Evolutionary conservation across 2,329 filamentous ascomycete genomes (phyloP), one percentile per base, ranked within the genome.

Genomic region (Pyricularia grisea): DNA sequence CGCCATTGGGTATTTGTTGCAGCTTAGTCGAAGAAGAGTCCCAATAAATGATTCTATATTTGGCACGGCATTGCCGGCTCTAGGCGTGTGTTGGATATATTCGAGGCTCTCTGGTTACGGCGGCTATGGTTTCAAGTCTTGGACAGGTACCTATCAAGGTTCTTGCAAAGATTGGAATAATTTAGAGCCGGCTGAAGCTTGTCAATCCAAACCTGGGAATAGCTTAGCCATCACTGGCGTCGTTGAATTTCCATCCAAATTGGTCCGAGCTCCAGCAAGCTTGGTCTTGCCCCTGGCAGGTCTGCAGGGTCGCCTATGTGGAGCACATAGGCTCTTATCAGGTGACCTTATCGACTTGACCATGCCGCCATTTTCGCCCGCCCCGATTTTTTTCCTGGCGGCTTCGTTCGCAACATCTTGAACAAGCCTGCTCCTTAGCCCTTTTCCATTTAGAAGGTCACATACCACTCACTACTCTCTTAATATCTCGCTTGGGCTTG

Each of bases 1-100:
- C 60, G 67, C 67, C 67, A 68, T 68, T 68, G 67, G 28, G 58
- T 50, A 50, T n/a, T 5, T 50, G 20, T 7, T 50, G 42, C 17
- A 50, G 42, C 17, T 7, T 50, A 6, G 42, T 50, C 42, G 17
- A 50, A n/a, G 20, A 50, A 50, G 17, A n/a, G 42, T 50, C 42
- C 42, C n/a, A n/a, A 4, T n/a, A 50, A 17, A n/a, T 20, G 17
- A 5, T n/a, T 50, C 20, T 50, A n/a, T 50, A 50, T n/a, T 50
- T 50, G 42, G 17, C 42, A 50, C 17, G 14, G 17, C 42, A 50
- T 50, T 50, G 42, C 17, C 42, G 42, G 42, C 42, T 50, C 42
- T 50, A 50, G 42, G 7, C 42, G 42, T 50, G 20, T n/a, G 42
- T 7, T 50, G 42, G n/a, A n/a, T 50, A 50, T 50, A 50, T 1